A percentile compares a stretch with the other conserved stretches of the same genome.
These are phyloP conservation scores for Pseudogymnoascus sp. DNA, from an alignment of 2,329 filamentous ascomycete genomes.

Conservation along the genomic window DNA sequence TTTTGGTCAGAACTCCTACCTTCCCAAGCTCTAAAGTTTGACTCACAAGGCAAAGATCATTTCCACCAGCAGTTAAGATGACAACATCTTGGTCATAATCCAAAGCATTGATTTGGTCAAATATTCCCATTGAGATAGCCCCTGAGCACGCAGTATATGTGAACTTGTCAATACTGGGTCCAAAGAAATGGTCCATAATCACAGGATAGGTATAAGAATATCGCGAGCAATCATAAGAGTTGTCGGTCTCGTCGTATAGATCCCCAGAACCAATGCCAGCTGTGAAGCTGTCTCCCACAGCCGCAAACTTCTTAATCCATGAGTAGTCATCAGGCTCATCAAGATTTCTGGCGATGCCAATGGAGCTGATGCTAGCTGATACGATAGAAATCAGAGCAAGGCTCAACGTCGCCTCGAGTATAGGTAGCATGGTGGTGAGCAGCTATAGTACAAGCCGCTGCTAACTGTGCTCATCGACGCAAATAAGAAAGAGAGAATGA, in stretches of 20 bases:
- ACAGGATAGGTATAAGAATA: conserved; percentile 29
- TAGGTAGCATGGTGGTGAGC: background rate
- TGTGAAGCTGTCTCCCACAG: conserved; percentile 36
- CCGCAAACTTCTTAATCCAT: conserved; percentile 30
- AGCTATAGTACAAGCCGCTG: background rate
- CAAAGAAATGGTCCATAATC: conserved; percentile 26
- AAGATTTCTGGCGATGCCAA: background rate
- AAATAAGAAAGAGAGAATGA: background rate
- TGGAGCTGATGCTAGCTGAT: background rate
- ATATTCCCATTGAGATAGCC: conserved; percentile 26
- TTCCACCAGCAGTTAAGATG: conserved; percentile 35
- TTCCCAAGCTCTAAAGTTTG: background rate
- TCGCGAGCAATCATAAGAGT: conserved; percentile 25
- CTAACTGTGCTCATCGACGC: background rate
- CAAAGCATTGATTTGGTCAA: conserved; percentile 27
- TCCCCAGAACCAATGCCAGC: conserved; percentile 33
- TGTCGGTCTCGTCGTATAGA: conserved; percentile 13
- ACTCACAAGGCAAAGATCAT: conserved; percentile 34
- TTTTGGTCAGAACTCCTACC: background rate
- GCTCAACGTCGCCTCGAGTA: background rate
- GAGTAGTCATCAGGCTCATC: background rate
- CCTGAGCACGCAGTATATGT: conserved; percentile 29
- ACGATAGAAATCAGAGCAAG: background rate
- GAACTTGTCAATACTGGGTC: conserved; percentile 24
- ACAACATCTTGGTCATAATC: conserved; percentile 31